Percentiles rank a stretch among this genome's conserved stretches.
These are phyloP conservation scores for Amphirosellinia nigrospora DNA, from an alignment of 495 filamentous ascomycete species.

Conservation along the genomic window DNA sequence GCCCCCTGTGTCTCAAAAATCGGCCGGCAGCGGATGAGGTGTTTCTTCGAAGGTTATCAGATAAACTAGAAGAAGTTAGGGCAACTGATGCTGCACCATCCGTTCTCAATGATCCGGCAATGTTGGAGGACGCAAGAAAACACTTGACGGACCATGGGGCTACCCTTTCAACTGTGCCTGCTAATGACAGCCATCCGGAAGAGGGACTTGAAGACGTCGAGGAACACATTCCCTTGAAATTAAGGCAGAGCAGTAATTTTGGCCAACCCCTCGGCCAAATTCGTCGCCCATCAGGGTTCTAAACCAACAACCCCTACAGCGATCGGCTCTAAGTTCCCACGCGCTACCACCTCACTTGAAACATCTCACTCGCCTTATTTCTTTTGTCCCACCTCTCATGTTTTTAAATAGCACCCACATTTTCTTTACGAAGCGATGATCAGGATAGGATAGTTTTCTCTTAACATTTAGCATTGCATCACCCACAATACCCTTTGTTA, in stretches of 20 bases:
- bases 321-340: too few relatives aligned
- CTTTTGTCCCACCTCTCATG: not conserved
- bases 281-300: slow-evolving; percentile 23
- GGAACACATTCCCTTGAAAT: slow-evolving; percentile 61
- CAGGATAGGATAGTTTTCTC: slow-evolving; percentile 1
- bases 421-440: slow-evolving; percentile 7
- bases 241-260: slow-evolving; percentile 68
- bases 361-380: not conserved
- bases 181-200: slow-evolving; percentile 28
- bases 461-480: slow-evolving; percentile 9
- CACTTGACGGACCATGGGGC: not conserved
- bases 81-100: slow-evolving; percentile 46
- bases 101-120: slow-evolving; percentile 39
- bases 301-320: not conserved
- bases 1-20: slow-evolving; percentile 53
- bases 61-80: slow-evolving; percentile 51
- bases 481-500: slow-evolving; percentile 17
- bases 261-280: slow-evolving; percentile 46
- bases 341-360: not conserved
- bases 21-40: slow-evolving; percentile 53
- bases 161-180: slow-evolving; percentile 5
- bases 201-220: slow-evolving; percentile 46
- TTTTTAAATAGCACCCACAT: not conserved
- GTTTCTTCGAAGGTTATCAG: slow-evolving; percentile 49
- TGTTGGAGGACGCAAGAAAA: not conserved